Evolutionary conservation across 805 yeast genomes (phyloP).

Genomic region (Wickerhamiella lipophila): DNA sequence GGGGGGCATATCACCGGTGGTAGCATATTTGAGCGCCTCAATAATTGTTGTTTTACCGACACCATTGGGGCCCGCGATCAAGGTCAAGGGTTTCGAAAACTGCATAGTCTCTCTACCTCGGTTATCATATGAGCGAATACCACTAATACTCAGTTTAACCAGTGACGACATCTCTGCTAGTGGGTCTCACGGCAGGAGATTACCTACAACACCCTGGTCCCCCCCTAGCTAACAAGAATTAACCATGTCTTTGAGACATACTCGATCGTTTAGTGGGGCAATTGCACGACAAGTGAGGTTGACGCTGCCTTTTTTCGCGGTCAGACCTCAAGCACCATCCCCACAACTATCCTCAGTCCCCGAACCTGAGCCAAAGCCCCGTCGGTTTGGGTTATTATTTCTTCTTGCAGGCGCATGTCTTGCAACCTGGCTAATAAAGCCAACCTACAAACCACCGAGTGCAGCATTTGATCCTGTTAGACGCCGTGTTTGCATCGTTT

Average conservation of each 20-base stretch:
- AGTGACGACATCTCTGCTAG: slow-evolving; percentile 18
- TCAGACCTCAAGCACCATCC: slow-evolving; percentile 4
- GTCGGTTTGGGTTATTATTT: slow-evolving; percentile 9
- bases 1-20: slow-evolving; percentile 94
- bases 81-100: slow-evolving; percentile 79
- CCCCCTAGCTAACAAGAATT: background rate
- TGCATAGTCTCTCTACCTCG: slow-evolving; percentile 72
- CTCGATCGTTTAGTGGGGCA: background rate
- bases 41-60: slow-evolving; percentile 95
- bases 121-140: slow-evolving; percentile 86
- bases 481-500: slow-evolving; percentile 20
- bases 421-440: slow-evolving; percentile 19
- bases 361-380: background rate
- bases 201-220: background rate
- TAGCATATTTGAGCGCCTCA: slow-evolving; percentile 84
- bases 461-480: slow-evolving; percentile 21
- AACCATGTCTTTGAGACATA: background rate
- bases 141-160: slow-evolving; percentile 57
- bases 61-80: slow-evolving; percentile 92
- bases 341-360: background rate
- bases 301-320: background rate
- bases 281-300: background rate
- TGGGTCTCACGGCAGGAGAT: too few relatives aligned
- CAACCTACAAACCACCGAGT: slow-evolving; percentile 15
- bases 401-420: slow-evolving; percentile 20